Evolutionary conservation across 2,329 filamentous ascomycete species (phyloP), one percentile per base, ranked within the genome.

Genomic region (Paradendryphiella salina): DNA sequence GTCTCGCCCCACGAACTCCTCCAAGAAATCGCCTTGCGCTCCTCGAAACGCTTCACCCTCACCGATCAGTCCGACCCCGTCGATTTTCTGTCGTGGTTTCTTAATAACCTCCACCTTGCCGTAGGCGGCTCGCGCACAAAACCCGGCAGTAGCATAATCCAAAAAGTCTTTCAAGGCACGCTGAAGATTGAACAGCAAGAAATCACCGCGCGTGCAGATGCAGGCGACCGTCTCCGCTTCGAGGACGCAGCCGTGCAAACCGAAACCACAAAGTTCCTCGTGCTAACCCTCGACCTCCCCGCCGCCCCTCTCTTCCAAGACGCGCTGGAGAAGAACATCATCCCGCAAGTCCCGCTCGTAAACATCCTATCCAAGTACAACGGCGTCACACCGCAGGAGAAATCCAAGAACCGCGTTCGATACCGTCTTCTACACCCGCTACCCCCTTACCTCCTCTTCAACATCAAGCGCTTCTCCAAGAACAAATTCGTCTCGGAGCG

Each of bases 401-500:
- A 93, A 67, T 84, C 93, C 62, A 88, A 91, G 45, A 89, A 93
- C 64, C 86, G 94, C 57, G 88, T 93, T 65, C 87, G 94, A 28
- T 96, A 96, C 75, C 85, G 93, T 13, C 81, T 99, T 4, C 77
- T 96, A 39, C 92, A 96, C 66, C 94, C 94, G 0, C 80, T 99
- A 0, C 94, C 94, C 0, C 93, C 92, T 0, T 97, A 88, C 70
- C 84, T 99, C 14, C 79, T 94, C 45, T 90, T 99, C 77, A 93
- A 99, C 77, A 87, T 97, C 77, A 97, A 97, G 78, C 90, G 94
- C 63, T 99, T 99, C 80, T 90, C 87, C 61, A 86, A 88, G 60
- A 99, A 99, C 79, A 96, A 96, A 73, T 99, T 99, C 69, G 89
- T 99, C 15, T 84, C 88, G 2, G 93, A 97, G 76, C 88, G 94